phyloP scores from a whole-genome alignment of 2,329 filamentous ascomycete species.

The Cadophora luteo-olivacea region DNA sequence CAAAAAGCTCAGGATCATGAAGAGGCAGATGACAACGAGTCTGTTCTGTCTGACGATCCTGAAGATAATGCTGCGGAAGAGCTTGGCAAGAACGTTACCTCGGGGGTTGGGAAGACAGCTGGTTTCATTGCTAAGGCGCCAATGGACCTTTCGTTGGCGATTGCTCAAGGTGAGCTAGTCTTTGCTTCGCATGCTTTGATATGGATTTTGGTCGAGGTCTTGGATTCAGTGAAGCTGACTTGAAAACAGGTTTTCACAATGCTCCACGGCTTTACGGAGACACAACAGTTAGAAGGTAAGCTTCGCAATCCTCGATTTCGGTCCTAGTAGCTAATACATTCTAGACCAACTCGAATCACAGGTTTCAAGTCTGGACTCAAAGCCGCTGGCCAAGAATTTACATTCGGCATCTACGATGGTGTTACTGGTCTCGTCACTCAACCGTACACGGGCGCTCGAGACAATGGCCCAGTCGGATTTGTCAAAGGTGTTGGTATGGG shows the following conservation, averaged over 20 bases:
- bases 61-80: conserved; percentile 36
- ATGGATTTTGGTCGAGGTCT: background rate
- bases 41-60: conserved; percentile 36
- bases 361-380: conserved; percentile 68
- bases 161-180: conserved; percentile 60
- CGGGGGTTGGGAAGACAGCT: conserved; percentile 40
- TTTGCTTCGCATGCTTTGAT: background rate
- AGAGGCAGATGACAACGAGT: conserved; percentile 28
- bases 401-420: conserved; percentile 69
- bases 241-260: conserved; percentile 63
- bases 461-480: conserved; percentile 61
- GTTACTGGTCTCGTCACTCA: conserved; percentile 67
- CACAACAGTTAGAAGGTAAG: conserved; percentile 62
- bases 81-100: conserved; percentile 38
- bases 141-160: conserved; percentile 64
- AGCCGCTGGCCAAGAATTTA: conserved; percentile 66
- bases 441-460: conserved; percentile 62
- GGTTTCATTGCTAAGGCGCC: conserved; percentile 52
- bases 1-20: conserved; percentile 18
- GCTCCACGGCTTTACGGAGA: conserved; percentile 74
- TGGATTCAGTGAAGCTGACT: background rate
- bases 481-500: conserved; percentile 64
- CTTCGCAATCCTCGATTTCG: background rate
- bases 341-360: conserved; percentile 65
- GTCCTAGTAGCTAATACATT: background rate